Percentiles rank a stretch among this genome's conserved stretches.
Evolutionary conservation across 768 basidiomycete genomes (phyloP).

Genomic region (Collybiopsis luxurians): DNA sequence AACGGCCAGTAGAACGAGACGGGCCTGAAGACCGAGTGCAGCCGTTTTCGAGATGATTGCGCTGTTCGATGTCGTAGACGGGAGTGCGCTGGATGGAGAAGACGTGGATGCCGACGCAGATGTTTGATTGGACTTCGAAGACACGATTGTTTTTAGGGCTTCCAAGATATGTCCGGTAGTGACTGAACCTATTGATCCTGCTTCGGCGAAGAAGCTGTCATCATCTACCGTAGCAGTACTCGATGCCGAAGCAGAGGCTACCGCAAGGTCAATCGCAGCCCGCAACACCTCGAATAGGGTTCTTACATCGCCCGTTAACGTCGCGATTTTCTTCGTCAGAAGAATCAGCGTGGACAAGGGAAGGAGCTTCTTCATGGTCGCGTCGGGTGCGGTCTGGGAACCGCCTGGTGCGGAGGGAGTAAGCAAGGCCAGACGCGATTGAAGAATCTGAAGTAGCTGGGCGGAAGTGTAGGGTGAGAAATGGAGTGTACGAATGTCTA

Average conservation of each 20-base stretch:
- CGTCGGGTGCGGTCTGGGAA: slow-evolving; percentile 26
- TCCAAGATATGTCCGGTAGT: slow-evolving; percentile 67
- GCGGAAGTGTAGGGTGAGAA: slow-evolving; percentile 79
- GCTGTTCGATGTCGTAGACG: slow-evolving; percentile 28
- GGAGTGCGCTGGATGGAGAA: slow-evolving; percentile 23
- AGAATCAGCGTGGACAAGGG: slow-evolving; percentile 63
- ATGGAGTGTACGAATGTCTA: slow-evolving; percentile 59
- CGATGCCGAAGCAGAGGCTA: slow-evolving; percentile 22
- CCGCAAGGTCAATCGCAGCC: slow-evolving; percentile 71
- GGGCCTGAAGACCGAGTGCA: slow-evolving; percentile 70
- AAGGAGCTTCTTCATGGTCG: slow-evolving; percentile 50
- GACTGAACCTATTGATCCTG: slow-evolving; percentile 35
- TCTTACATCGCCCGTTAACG: slow-evolving; percentile 81
- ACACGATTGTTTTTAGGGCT: slow-evolving; percentile 71
- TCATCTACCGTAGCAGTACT: slow-evolving; percentile 11
- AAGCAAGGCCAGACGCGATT: slow-evolving; percentile 45
- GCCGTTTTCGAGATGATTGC: slow-evolving; percentile 67
- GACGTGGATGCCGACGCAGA: slow-evolving; percentile 14
- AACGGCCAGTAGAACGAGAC: slow-evolving; percentile 63
- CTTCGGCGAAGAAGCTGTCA: slow-evolving; percentile 12
- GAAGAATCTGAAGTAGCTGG: slow-evolving; percentile 69
- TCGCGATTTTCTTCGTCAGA: slow-evolving; percentile 79
- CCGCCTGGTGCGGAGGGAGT: slow-evolving; percentile 33
- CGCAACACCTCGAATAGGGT: slow-evolving; percentile 78
- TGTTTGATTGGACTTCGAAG: slow-evolving; percentile 23